A percentile compares a stretch with the other conserved stretches of the same genome.
These are phyloP conservation scores for Suillus spraguei DNA, from an alignment of 768 basidiomycete genomes.

Conservation along the genomic window DNA sequence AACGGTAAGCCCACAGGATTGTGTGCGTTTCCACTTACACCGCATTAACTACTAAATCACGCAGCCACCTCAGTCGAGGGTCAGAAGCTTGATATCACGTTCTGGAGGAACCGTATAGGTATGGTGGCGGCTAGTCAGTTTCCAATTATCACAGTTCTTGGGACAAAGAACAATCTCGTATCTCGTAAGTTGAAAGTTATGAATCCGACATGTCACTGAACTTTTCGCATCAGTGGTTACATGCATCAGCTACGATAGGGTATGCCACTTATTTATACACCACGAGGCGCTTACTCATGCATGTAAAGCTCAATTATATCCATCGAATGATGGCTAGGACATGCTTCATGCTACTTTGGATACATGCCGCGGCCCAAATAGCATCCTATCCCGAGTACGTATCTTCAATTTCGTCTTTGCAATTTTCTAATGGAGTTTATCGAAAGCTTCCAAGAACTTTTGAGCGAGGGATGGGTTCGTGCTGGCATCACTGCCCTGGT, in stretches of 20 bases:
- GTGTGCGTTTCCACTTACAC: background rate
- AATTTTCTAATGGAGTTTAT: background rate
- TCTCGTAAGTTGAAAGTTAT: constrained; percentile 29
- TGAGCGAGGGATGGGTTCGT: constrained; percentile 25
- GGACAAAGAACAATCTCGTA: constrained; percentile 52
- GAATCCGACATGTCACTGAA: background rate
- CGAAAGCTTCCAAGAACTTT: background rate
- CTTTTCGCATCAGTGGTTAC: constrained; percentile 25
- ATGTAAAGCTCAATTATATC: constrained; percentile 38
- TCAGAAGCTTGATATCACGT: constrained; percentile 13
- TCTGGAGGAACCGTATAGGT: constrained; percentile 35
- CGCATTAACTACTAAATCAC: background rate
- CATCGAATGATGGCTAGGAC: constrained; percentile 55
- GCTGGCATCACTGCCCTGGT: constrained; percentile 39
- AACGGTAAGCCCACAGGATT: constrained; percentile 41
- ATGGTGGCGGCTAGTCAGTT: constrained; percentile 39
- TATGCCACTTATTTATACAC: background rate
- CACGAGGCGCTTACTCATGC: constrained; percentile 1
- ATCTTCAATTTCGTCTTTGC: too few species aligned
- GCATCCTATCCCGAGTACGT: constrained; percentile 16
- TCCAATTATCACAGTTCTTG: constrained; percentile 46
- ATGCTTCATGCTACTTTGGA: constrained; percentile 47
- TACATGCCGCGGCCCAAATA: constrained; percentile 41
- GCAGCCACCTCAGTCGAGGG: constrained; percentile 14
- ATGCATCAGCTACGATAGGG: constrained; percentile 32